phyloP scores from a whole-genome alignment of 2,329 filamentous ascomycete genomes.

The Penicillium capsulatum region DNA sequence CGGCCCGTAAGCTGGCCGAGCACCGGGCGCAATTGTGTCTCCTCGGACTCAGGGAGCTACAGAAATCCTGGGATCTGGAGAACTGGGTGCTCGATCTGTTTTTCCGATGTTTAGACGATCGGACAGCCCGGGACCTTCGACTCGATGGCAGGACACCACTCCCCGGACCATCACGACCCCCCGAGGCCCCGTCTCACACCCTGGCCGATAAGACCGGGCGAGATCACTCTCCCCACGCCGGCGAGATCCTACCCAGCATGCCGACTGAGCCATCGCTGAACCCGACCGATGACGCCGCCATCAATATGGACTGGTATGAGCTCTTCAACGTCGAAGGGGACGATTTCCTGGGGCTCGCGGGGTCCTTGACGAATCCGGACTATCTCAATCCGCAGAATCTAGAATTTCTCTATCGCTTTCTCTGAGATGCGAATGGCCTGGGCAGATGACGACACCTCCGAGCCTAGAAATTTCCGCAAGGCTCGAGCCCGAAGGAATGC shows the following conservation, averaged over 20 bases:
- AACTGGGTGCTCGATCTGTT: constrained; percentile 50
- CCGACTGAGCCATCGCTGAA: constrained; percentile 7
- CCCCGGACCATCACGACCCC: too few species aligned
- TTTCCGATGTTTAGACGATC: constrained; percentile 47
- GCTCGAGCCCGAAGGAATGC: too few species aligned
- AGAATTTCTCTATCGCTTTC: constrained; percentile 31
- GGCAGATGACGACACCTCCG: too few species aligned
- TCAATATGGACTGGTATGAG: constrained; percentile 30
- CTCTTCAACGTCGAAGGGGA: constrained; percentile 29
- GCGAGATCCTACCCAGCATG: constrained; percentile 3
- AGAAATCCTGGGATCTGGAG: constrained; percentile 49
- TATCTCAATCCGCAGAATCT: constrained; percentile 30
- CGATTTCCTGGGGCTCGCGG: constrained; percentile 28
- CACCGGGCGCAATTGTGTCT: constrained; percentile 49
- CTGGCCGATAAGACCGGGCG: neutral
- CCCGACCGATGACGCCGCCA: constrained; percentile 12
- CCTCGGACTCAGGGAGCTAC: constrained; percentile 46
- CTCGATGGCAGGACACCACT: constrained; percentile 11
- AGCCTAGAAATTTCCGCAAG: too few species aligned
- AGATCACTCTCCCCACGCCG: constrained; percentile 1
- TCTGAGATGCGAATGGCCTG: too few species aligned
- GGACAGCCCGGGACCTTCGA: constrained; percentile 41
- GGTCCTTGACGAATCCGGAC: constrained; percentile 29
- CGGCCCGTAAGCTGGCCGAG: constrained; percentile 45
- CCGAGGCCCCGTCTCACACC: too few species aligned